Evolutionary conservation across 805 yeast genomes (phyloP), one percentile per base, ranked within the genome.

Genomic region (Candida xiaguanensis): DNA sequence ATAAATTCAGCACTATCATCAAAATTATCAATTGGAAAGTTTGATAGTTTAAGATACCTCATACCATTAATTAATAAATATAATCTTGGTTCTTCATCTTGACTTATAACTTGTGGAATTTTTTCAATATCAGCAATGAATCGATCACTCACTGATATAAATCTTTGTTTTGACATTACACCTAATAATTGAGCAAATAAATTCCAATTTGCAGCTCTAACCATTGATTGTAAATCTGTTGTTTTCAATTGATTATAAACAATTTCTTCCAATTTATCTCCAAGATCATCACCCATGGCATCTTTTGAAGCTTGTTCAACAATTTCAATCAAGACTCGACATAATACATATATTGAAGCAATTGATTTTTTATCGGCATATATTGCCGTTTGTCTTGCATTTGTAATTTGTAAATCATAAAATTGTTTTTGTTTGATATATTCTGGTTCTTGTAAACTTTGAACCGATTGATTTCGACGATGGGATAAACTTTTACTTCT

Each of bases 1-100:
- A 91, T 63, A 53, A 91, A 93, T 45, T 88, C 96, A 0, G 97
- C 96, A 47, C 90, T 78, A 49, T 93, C 98, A 59, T 93, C 99
- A 52, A 95, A 83, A 27, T 72, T 75, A 43, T 93, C 97, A 47
- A 91, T 70, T 0, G 99, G 97, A 47, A 85, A 85, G 47, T 89
- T 83, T 36, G 81, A 80, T 35, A 93, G 65, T 44, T 78, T 78
- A 38, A 93, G 61, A 52, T 86, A 85, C 49, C 93, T 71, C 98
- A 95, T 93, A 3, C 98, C 98, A 51, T 86, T 83, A 23, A 95
- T 85, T 34, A 93, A 64, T 32, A 90, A 63, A 52, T 82, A 85
- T 5, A 85, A 70, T 26, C 78, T 72, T 2, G 89, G 79, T 42
- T 70, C 75, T 13, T 62, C 71, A 15, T 58, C 67, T 34, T 55